phyloP scores from a whole-genome alignment of 1,139 yeast genomes.

The Pichia sp. region DNA sequence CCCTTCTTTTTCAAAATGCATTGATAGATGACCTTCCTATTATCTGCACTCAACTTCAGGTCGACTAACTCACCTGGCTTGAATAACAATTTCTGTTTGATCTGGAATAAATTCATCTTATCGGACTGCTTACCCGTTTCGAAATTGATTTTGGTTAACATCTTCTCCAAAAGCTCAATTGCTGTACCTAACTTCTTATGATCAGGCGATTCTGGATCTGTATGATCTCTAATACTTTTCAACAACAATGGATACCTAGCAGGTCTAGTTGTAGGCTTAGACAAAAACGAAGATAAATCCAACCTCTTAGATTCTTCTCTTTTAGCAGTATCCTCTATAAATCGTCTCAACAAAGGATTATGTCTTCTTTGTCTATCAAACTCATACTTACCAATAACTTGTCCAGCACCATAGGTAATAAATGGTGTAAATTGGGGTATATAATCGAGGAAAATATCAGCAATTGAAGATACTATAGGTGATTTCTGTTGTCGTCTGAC shows the following conservation, averaged over 20 bases:
- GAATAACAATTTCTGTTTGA: constrained; percentile 70
- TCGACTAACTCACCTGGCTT: constrained; percentile 86
- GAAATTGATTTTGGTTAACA: constrained; percentile 74
- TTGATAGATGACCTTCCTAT: constrained; percentile 73
- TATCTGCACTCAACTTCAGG: constrained; percentile 75
- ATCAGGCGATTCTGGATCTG: constrained; percentile 73
- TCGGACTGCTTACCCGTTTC: constrained; percentile 96
- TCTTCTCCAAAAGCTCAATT: constrained; percentile 67
- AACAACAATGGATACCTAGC: constrained; percentile 88
- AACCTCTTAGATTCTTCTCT: constrained; percentile 86
- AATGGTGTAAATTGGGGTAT: constrained; percentile 90
- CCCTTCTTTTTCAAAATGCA: constrained; percentile 63
- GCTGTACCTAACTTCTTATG: constrained; percentile 67
- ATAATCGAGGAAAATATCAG: constrained; percentile 79
- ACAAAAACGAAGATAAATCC: constrained; percentile 86
- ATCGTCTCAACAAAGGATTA: constrained; percentile 84
- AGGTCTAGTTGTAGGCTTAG: constrained; percentile 94
- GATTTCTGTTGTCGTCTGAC: constrained; percentile 84
- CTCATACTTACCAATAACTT: constrained; percentile 91
- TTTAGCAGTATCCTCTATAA: constrained; percentile 86
- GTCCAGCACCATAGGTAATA: constrained; percentile 90
- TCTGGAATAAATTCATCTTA: constrained; percentile 80
- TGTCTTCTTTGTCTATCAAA: constrained; percentile 91
- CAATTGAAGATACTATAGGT: constrained; percentile 80
- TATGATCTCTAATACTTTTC: constrained; percentile 77